Base-by-base conservation (phyloP, 495 filamentous ascomycete genomes). In the Tetracladium setigerum region DNA sequence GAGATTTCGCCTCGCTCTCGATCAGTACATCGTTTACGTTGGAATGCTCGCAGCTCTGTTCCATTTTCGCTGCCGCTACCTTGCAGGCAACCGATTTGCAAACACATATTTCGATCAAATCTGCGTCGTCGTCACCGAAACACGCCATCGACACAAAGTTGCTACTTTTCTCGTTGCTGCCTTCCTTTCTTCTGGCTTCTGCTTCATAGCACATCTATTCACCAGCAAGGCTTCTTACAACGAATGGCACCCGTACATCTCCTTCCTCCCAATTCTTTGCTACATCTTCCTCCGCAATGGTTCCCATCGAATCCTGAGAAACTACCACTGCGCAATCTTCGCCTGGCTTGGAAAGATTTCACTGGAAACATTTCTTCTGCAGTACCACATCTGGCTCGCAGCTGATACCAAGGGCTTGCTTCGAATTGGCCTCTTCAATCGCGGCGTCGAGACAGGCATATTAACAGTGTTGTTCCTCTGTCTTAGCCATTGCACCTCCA, bases 351-450 rank as follows among this genome's bases (percentile, higher is more conserved):
- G 80, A 9, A 64, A 65, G 7, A 66, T 64, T 32, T 76, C 76
- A 5, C 63, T 82, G 5, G 81, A 81, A 52, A 74, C 73, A 1
- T 83, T 78, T 49, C 66, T 76, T 13, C 55, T 84, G 19, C 77
- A 82, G 41, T 72, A 71, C 56, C 80, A 84, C 52, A 71, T 82
- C 47, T 82, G 77, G 78, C 65, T 82, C 24, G 78, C 76, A 6
- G 76, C 69, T 15, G 74, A 82, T 50, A 71, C 71, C 12, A 72
- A 73, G 24, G 79, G 72, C 5, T 44, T 74, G 15, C 63, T 82
- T n/a, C 62, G 63, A 13, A 46, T 74, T 30, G 76, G 76, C 11
- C 45, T 73, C 5, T 69, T 67, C 33, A 58, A 57, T 37, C 52
- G 43, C 33, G 57, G 57, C 46, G 17, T 47, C 7, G 65, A 73